These are phyloP conservation scores for Vigna mungo DNA, from an alignment of 306 rosid species.

Conservation along the genomic window DNA sequence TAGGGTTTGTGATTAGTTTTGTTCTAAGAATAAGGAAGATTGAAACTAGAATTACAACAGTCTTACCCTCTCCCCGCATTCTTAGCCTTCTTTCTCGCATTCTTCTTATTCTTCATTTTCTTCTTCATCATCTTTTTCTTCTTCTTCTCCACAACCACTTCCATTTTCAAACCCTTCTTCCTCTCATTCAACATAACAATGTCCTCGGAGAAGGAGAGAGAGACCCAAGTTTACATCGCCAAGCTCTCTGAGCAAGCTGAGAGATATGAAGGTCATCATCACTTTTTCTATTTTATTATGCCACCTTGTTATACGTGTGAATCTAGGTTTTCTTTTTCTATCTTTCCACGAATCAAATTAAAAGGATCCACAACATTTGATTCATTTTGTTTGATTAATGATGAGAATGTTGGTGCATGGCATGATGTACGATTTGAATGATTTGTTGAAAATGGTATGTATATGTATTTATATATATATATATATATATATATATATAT, in stretches of 20 bases:
- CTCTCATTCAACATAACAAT: conserved; percentile 49
- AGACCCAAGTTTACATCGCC: conserved; percentile 91
- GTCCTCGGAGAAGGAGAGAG: conserved; percentile 86
- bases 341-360: not conserved
- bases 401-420: not conserved
- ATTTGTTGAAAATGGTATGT: not conserved
- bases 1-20: not conserved
- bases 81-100: conserved; percentile 53
- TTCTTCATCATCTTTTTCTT: conserved; percentile 15
- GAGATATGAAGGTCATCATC: conserved; percentile 75
- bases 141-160: conserved; percentile 33
- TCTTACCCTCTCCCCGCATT: conserved; percentile 43
- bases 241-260: conserved; percentile 94
- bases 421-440: not conserved
- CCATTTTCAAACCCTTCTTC: conserved; percentile 13
- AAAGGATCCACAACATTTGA: not conserved
- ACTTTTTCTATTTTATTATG: not conserved
- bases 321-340: not conserved
- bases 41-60: conserved; percentile 3
- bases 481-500: too few relatives aligned
- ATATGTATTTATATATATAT: too few relatives aligned
- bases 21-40: not conserved
- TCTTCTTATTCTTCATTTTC: conserved; percentile 42
- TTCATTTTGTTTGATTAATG: not conserved
- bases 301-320: not conserved